These are phyloP conservation scores for Claviceps quebecensis DNA, from an alignment of 2,329 filamentous ascomycete species.

Conservation along the genomic window DNA sequence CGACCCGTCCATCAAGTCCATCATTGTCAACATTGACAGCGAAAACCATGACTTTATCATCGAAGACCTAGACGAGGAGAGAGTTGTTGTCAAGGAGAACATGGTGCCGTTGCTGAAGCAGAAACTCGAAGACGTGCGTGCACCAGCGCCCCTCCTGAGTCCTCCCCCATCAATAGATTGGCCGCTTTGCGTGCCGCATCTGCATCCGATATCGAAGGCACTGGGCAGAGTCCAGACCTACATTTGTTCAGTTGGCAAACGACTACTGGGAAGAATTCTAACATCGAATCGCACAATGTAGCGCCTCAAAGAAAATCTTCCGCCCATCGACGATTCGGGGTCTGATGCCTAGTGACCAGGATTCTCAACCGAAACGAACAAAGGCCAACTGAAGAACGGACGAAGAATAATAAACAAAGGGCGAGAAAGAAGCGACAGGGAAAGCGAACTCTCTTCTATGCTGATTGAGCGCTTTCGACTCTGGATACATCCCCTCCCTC, in stretches of 20 bases:
- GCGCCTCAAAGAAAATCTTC: constrained; percentile 38
- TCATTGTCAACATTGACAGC: constrained; percentile 64
- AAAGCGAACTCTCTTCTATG: background rate
- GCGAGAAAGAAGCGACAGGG: background rate
- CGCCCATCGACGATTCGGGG: constrained; percentile 36
- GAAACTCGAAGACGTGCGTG: constrained; percentile 50
- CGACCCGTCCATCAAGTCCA: constrained; percentile 78
- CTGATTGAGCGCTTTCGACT: background rate
- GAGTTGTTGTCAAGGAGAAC: constrained; percentile 59
- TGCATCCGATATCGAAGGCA: too few species aligned
- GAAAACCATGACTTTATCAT: constrained; percentile 61
- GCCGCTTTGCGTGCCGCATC: too few species aligned
- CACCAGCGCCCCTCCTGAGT: too few species aligned
- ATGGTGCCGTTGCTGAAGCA: constrained; percentile 55
- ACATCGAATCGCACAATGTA: constrained; percentile 12
- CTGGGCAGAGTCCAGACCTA: too few species aligned
- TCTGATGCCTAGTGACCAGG: constrained; percentile 24
- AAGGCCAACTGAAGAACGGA: background rate
- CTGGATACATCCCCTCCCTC: background rate
- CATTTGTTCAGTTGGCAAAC: too few species aligned
- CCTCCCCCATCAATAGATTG: background rate
- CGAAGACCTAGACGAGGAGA: constrained; percentile 66
- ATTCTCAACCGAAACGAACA: background rate
- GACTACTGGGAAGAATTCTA: background rate
- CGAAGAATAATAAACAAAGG: background rate